Evolutionary conservation across 179 eudicot species (phyloP).

Genomic region (Corrigiola litoralis): DNA sequence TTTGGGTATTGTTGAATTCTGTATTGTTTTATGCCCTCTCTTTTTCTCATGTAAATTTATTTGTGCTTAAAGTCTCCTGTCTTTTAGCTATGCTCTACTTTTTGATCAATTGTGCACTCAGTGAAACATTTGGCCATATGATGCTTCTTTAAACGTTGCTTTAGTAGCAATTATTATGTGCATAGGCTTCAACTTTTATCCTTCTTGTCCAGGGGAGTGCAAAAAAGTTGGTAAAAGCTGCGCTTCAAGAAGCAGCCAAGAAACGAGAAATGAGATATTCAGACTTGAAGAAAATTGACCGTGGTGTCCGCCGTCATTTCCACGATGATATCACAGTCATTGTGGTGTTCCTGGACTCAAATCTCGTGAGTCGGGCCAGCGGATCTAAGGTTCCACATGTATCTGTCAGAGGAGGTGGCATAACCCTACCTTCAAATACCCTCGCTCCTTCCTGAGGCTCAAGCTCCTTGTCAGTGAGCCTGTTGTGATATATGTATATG

Average conservation of each 20-base stretch:
- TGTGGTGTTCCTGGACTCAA: conserved; percentile 75
- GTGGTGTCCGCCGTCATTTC: conserved; percentile 97
- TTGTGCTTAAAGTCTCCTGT: no score
- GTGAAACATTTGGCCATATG: no score
- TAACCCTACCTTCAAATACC: conserved; percentile 46
- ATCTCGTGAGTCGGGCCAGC: conserved; percentile 65
- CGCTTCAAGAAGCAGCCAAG: conserved; percentile 92
- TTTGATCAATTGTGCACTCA: no score
- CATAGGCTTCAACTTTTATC: background rate
- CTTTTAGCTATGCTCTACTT: no score
- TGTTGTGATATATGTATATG: conserved; percentile 5
- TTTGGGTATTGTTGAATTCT: no score
- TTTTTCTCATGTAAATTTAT: no score
- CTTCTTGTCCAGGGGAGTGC: conserved; percentile 77
- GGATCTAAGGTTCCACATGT: conserved; percentile 41
- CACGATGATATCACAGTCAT: conserved; percentile 98
- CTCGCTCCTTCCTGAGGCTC: conserved; percentile 47
- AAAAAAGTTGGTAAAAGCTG: conserved; percentile 70
- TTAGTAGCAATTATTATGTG: no score
- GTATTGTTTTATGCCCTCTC: no score
- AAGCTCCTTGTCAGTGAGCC: background rate
- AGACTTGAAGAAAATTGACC: conserved; percentile 89
- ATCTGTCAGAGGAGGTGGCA: conserved; percentile 71
- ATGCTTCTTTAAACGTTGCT: no score
- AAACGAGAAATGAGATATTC: conserved; percentile 98